Evolutionary conservation across 805 yeast genomes (phyloP).

Genomic region (Danielozyma ontarioensis): DNA sequence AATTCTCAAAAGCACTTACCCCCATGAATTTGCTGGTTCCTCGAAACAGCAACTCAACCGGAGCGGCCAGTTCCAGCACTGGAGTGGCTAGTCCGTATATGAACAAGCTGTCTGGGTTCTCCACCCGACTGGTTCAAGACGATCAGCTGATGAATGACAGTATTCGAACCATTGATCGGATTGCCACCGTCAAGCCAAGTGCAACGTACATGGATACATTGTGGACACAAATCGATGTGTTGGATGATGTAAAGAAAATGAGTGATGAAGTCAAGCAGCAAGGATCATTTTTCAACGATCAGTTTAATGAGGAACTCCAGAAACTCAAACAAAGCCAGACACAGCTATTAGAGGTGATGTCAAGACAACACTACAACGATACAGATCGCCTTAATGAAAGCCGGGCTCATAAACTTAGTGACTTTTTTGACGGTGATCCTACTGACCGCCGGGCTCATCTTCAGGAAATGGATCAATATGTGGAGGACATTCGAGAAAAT

Average conservation of each 20-base stretch:
- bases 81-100: too few relatives aligned
- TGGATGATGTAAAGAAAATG: conserved; percentile 71
- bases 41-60: too few relatives aligned
- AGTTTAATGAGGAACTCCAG: conserved; percentile 48
- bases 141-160: conserved; percentile 5
- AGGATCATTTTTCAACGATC: conserved; percentile 47
- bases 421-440: conserved; percentile 19
- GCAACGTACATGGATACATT: conserved; percentile 68
- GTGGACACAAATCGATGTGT: conserved; percentile 84
- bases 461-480: conserved; percentile 44
- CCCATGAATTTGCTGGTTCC: too few relatives aligned
- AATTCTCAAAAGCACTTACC: too few relatives aligned
- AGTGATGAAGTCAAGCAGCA: conserved; percentile 40
- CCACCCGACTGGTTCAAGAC: too few relatives aligned
- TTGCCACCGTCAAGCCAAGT: conserved; percentile 52
- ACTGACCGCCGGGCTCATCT: conserved; percentile 43
- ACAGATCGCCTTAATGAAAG: conserved; percentile 13
- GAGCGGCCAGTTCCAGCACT: too few relatives aligned
- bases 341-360: conserved; percentile 28
- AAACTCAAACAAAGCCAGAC: conserved; percentile 54
- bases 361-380: conserved; percentile 21
- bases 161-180: conserved; percentile 37
- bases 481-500: conserved; percentile 43
- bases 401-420: conserved; percentile 13
- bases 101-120: too few relatives aligned